Evolutionary conservation across 768 basidiomycete genomes (phyloP).

Genomic region (Pisolithus orientalis): DNA sequence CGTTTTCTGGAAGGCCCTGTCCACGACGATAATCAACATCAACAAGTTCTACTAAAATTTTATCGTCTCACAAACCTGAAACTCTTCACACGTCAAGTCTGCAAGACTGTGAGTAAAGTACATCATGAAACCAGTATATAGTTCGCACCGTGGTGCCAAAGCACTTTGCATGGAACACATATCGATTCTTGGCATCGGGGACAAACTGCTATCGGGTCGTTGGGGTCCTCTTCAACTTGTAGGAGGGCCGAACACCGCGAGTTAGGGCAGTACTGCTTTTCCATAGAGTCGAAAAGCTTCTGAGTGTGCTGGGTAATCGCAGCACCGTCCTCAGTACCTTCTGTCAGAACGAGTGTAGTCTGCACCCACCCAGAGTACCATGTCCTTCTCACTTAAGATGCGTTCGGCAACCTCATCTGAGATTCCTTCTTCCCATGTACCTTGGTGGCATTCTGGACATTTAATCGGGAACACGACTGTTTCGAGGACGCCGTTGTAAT

Average conservation of each 20-base stretch:
- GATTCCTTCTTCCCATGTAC: slow-evolving; percentile 30
- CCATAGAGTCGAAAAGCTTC: slow-evolving; percentile 29
- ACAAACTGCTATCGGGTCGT: slow-evolving; percentile 29
- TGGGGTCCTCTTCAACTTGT: slow-evolving; percentile 28
- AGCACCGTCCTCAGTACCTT: not conserved
- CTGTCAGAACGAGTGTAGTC: not conserved
- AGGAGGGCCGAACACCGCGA: slow-evolving; percentile 32
- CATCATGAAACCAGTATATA: not conserved
- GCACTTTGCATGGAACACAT: slow-evolving; percentile 30
- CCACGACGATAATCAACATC: not conserved
- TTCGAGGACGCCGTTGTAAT: slow-evolving; percentile 19
- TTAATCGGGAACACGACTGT: slow-evolving; percentile 31
- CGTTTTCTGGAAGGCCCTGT: slow-evolving; percentile 31
- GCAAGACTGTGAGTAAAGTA: not conserved
- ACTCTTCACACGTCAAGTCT: slow-evolving; percentile 29
- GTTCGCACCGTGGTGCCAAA: slow-evolving; percentile 31
- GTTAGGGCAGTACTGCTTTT: slow-evolving; percentile 34
- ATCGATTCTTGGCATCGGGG: slow-evolving; percentile 28
- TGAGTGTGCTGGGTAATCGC: slow-evolving; percentile 25
- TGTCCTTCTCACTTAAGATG: slow-evolving; percentile 26
- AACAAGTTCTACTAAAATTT: not conserved
- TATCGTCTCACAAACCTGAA: slow-evolving; percentile 13
- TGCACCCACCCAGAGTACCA: slow-evolving; percentile 30
- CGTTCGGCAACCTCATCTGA: slow-evolving; percentile 29
- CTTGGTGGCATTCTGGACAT: slow-evolving; percentile 31